A percentile compares a stretch with the other conserved stretches of the same genome.
phyloP scores from a whole-genome alignment of 192 early-diverging fungal genomes.

The Entophlyctis helioformis region DNA sequence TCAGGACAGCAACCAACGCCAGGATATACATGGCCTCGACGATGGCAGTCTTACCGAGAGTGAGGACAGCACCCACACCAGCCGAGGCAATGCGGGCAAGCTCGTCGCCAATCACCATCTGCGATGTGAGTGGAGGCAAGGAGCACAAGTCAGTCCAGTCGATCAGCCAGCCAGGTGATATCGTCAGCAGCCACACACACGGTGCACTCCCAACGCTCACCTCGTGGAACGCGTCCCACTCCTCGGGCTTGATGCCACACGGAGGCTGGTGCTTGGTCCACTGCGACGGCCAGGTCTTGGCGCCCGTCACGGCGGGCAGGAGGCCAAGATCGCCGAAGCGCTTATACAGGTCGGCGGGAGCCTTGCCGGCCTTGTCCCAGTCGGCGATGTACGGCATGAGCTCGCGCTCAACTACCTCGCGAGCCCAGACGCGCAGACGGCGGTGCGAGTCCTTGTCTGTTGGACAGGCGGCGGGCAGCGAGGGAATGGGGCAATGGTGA shows the following conservation, averaged over 20 bases:
- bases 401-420: slow-evolving; percentile 57
- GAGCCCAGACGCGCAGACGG: slow-evolving; percentile 35
- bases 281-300: slow-evolving; percentile 13
- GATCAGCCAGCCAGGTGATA: too few species aligned
- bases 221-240: slow-evolving; percentile 59
- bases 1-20: too few species aligned
- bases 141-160: too few species aligned
- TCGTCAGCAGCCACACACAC: too few species aligned
- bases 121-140: too few species aligned
- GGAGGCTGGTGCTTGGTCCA: slow-evolving; percentile 20
- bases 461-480: too few species aligned
- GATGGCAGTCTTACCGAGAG: too few species aligned
- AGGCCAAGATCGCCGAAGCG: slow-evolving; percentile 52
- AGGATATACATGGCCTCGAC: too few species aligned
- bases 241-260: slow-evolving; percentile 32
- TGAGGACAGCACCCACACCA: too few species aligned
- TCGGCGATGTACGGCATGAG: slow-evolving; percentile 40
- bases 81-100: slow-evolving; percentile 32
- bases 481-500: too few species aligned
- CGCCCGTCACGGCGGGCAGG: slow-evolving; percentile 35
- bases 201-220: too few species aligned
- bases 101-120: slow-evolving; percentile 53
- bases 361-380: slow-evolving; percentile 47
- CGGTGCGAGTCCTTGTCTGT: slow-evolving; percentile 40
- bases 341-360: slow-evolving; percentile 46